Evolutionary conservation across 2,329 filamentous ascomycete species (phyloP).

Genomic region (Tothia fuscella): DNA sequence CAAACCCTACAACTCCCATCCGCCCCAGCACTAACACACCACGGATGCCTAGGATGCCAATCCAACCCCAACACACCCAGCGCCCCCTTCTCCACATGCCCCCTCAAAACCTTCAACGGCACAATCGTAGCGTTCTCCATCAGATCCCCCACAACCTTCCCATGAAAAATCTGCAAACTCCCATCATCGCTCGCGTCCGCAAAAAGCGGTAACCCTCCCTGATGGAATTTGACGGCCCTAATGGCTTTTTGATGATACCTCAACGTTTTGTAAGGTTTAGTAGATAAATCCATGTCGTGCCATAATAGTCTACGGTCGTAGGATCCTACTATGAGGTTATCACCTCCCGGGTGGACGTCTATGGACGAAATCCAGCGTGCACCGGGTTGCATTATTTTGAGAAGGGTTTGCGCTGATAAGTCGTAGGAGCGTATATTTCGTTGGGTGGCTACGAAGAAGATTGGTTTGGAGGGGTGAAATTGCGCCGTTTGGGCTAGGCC

Average conservation of each 20-base stretch:
- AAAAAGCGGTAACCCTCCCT: constrained; percentile 67
- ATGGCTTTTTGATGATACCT: constrained; percentile 91
- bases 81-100: constrained; percentile 75
- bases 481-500: constrained; percentile 77
- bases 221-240: constrained; percentile 77
- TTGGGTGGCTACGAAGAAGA: constrained; percentile 94
- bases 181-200: constrained; percentile 94
- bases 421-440: constrained; percentile 90
- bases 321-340: constrained; percentile 87
- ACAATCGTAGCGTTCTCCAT: constrained; percentile 97
- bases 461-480: constrained; percentile 85
- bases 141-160: constrained; percentile 84
- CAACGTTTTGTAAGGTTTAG: constrained; percentile 88
- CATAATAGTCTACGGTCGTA: constrained; percentile 90
- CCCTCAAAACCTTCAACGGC: constrained; percentile 83
- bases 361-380: constrained; percentile 91
- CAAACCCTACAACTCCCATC: constrained; percentile 89
- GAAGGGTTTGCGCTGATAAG: constrained; percentile 75
- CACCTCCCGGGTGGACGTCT: constrained; percentile 83
- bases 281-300: constrained; percentile 91
- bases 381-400: constrained; percentile 88
- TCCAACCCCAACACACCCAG: constrained; percentile 87
- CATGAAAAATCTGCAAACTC: constrained; percentile 90
- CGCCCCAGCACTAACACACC: constrained; percentile 87
- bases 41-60: constrained; percentile 91